Evolutionary conservation across 139 green algal species (phyloP), one percentile per base, ranked within the genome.

Genomic region (Choricystis sp.): DNA sequence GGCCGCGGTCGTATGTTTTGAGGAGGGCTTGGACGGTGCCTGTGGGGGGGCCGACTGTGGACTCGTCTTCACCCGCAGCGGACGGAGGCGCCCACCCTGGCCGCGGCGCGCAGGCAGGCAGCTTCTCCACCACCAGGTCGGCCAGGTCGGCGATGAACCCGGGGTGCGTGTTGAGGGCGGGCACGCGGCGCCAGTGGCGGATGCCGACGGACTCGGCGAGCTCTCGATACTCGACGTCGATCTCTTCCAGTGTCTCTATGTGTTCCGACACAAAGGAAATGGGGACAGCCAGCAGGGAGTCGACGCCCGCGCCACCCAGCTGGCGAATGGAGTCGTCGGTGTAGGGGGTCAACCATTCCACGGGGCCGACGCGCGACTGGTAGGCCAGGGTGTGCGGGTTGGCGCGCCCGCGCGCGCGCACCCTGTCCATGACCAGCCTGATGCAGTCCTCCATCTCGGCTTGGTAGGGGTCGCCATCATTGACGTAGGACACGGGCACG

Each of bases 221-320:
- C 62, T 87, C 76, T n/a, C 71, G 56, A 55, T 75, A 78, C 61
- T 98, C 94, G 78, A 95, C 86, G 83, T 99, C 94, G 61, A 99
- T 99, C 80, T 99, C 94, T 72, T 99, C 94, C 29, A 99, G 79
- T 31, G 94, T 99, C 82, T 99, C 94, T 56, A 99, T 99, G 82
- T 99, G 94, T 77, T 99, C 94, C 14, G 71, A 87, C 26, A 99
- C 93, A 78, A 99, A 99, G 61, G 67, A 85, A 70, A 99, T 90
- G 56, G 93, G 93, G 65, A 99, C 93, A 4, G 90, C 93, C 60
- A 98, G 78, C 69, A 99, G 68, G 23, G 65, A 75, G 60, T 83
- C 83, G 26, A 81, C 66, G 27, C 93, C 93, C 0, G 48, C 30
- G 23, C 56, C 56, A 1, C 83, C 93, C 29, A 99, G 79, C 64